Evolutionary conservation across 129 eudicot species (phyloP), one percentile per base, ranked within the genome.

Genomic region (Lonicera japonica): DNA sequence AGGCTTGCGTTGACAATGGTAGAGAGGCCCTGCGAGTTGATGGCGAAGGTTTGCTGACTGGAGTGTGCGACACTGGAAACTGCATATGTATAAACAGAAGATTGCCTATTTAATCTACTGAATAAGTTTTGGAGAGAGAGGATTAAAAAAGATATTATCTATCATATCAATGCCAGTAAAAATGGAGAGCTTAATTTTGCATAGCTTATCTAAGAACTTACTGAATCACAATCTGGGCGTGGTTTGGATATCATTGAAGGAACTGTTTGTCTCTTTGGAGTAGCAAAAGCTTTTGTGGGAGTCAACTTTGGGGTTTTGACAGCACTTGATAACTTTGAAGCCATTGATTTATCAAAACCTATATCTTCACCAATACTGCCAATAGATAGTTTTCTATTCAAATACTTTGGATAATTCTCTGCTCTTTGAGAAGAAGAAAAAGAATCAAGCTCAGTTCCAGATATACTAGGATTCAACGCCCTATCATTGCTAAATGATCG

Each of bases 381-480:
- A 8, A 64, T 24, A 48, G 97, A 79, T 21, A 84, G 53, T 48
- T 74, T 82, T 53, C 73, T 73, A 21, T 64, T 74, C 41, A 73
- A 63, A 47, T 75, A 66, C 72, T 41, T 70, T 58, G 79, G 73
- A 52, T 79, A 70, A 56, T 81, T 67, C 21, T 56, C 72, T 34
- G 68, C 64, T 72, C 66, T 69, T 23, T 73, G 78, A 66, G 77
- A 60, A 73, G 80, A 80, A 46, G 74, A 79, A 3, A 71, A 65
- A 59, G 89, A 81, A 58, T 73, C 92, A 48, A 71, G 69, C 17
- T 85, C 98, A 25, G 83, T 65, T 77, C 73, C 96, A 52, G 98
- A 92, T 60, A 88, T 51, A 67, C 96, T 92, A 50, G 98, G 98
- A 74, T 92, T 92, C 73, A 84, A 70, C 34, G 91, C 83, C 63